Percentiles rank a stretch among this genome's conserved stretches.
Conservation (phyloP, 2,329 filamentous ascomycete genomes). For the Ploettnerulaceae sp. region DNA sequence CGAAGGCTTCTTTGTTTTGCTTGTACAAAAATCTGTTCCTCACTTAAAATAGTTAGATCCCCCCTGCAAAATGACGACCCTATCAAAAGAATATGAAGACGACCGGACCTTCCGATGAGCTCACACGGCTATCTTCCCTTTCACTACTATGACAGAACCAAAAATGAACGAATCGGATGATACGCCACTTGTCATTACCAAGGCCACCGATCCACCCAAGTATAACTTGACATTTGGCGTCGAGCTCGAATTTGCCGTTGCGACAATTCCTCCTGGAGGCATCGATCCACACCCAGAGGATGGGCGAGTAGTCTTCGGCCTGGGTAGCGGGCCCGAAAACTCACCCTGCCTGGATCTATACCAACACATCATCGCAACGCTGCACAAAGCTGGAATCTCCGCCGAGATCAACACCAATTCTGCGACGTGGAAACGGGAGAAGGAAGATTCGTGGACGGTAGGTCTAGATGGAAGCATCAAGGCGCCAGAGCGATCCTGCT, state of each 20-base stretch:
- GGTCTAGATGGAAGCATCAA: constrained; percentile 10
- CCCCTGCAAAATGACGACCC: too few relatives aligned
- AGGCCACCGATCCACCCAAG: neutral
- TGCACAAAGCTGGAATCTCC: neutral
- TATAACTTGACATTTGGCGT: constrained; percentile 22
- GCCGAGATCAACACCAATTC: neutral
- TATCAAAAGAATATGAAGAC: too few relatives aligned
- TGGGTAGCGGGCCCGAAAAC: neutral
- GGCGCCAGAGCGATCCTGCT: neutral
- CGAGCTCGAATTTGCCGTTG: constrained; percentile 24
- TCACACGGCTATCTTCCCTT: too few relatives aligned
- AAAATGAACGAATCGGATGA: too few relatives aligned
- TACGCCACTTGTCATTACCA: too few relatives aligned
- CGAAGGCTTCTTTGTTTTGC: too few relatives aligned
- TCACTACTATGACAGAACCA: too few relatives aligned
- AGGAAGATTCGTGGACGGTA: constrained; percentile 6
- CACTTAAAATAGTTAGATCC: too few relatives aligned
- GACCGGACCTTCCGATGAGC: too few relatives aligned
- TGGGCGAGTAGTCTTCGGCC: neutral
- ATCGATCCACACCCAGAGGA: constrained; percentile 13
- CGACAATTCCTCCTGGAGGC: neutral
- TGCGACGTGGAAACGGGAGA: neutral
- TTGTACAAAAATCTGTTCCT: too few relatives aligned
- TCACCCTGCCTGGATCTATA: neutral
- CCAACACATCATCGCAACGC: constrained; percentile 8